Percentiles rank a stretch among this genome's conserved stretches.
Conservation (phyloP, 2,329 filamentous ascomycete genomes). For the Ophiocordyceps polyrhachis-furcata region DNA sequence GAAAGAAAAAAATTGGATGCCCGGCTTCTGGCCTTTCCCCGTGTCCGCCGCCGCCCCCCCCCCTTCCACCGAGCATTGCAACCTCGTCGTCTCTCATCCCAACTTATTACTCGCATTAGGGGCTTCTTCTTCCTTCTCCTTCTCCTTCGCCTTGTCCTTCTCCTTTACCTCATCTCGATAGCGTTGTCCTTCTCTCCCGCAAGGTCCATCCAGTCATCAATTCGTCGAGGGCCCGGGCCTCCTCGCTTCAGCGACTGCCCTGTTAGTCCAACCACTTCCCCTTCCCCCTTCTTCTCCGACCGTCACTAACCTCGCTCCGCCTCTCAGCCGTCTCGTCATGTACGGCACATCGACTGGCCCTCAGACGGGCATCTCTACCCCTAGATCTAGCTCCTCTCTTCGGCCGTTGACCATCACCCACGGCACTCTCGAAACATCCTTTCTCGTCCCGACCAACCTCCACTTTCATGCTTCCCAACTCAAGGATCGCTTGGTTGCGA, state of each 20-base stretch:
- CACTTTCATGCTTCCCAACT: constrained; percentile 94
- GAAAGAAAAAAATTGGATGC: constrained; percentile 11
- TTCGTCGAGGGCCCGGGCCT: background rate
- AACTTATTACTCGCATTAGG: background rate
- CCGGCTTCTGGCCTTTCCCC: background rate
- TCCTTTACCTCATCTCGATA: background rate
- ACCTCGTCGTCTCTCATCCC: constrained; percentile 6
- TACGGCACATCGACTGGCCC: constrained; percentile 69
- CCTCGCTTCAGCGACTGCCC: constrained; percentile 2
- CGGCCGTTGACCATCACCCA: constrained; percentile 81
- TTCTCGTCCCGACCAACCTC: constrained; percentile 83
- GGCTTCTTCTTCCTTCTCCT: background rate
- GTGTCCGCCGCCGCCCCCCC: background rate
- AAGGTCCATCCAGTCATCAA: background rate
- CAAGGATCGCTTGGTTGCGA: constrained; percentile 74
- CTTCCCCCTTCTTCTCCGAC: constrained; percentile 5
- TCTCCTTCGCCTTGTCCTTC: constrained; percentile 1
- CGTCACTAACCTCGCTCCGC: constrained; percentile 4
- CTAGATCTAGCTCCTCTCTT: constrained; percentile 80
- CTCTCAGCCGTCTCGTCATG: constrained; percentile 37
- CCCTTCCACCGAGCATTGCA: constrained; percentile 2
- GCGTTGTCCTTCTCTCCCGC: background rate
- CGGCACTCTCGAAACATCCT: constrained; percentile 88
- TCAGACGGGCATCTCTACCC: constrained; percentile 93
- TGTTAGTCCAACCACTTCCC: constrained; percentile 3